A percentile compares a stretch with the other conserved stretches of the same genome.
Conservation (phyloP, 179 eudicot species). For the Beta lomatogona region DNA sequence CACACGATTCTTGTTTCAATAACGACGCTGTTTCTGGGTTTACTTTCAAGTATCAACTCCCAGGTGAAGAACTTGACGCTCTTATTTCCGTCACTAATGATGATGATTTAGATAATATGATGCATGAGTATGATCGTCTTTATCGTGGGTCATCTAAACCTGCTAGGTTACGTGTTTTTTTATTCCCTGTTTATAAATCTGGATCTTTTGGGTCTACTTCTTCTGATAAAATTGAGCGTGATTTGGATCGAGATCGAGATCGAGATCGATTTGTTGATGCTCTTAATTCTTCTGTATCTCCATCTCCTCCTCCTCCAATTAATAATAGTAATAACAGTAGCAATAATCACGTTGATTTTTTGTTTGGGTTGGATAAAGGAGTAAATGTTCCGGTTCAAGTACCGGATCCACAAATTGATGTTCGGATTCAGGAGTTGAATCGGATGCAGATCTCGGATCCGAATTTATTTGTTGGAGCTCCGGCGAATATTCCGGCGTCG, state of each 20-base stretch:
- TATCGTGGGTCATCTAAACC: constrained; percentile 51
- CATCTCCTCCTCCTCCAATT: constrained; percentile 5
- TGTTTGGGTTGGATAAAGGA: constrained; percentile 56
- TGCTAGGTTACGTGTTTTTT: constrained; percentile 58
- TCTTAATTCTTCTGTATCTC: constrained; percentile 30
- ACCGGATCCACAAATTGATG: constrained; percentile 45
- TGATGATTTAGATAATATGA: constrained; percentile 75
- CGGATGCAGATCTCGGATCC: constrained; percentile 48
- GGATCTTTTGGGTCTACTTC: constrained; percentile 23
- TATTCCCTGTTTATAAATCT: constrained; percentile 36
- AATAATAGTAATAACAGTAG: too few relatives aligned
- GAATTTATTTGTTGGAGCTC: constrained; percentile 12
- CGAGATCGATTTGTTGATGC: constrained; percentile 54
- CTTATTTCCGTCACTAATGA: constrained; percentile 71
- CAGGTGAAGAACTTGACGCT: constrained; percentile 74
- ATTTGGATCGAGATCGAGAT: constrained; percentile 23
- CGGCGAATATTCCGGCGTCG: constrained; percentile 28
- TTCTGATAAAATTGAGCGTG: constrained; percentile 23
- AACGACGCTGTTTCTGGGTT: constrained; percentile 4
- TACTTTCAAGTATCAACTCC: constrained; percentile 64
- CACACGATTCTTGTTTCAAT: constrained; percentile 4
- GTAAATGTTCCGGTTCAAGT: constrained; percentile 26
- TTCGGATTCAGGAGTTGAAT: constrained; percentile 52
- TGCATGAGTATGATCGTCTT: constrained; percentile 69
- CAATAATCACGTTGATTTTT: constrained; percentile 46